Base-by-base conservation (phyloP, 2,329 filamentous ascomycete species). In the Cladosporium sp. region DNA sequence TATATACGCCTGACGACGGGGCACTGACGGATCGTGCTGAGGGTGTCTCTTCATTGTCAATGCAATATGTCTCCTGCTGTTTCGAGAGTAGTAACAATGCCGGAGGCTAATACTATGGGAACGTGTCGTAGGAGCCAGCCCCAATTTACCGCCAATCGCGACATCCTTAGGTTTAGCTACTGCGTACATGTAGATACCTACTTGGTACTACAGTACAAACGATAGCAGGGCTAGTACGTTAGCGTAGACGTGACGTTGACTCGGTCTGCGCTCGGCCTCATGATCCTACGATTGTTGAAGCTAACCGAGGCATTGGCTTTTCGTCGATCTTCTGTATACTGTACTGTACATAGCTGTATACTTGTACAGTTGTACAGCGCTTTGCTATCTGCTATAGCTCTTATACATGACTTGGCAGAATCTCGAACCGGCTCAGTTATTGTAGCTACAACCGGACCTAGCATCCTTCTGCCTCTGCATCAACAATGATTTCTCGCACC, bases 101-200 rank as follows among this genome's bases (percentile, higher is more conserved):
- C 26, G 26, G 18, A 21, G 7, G 28, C 10, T 16, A 10, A 46
- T 11, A 46, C 10, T 14, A 46, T 11, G 21, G 18, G 25, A 8
- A 30, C 23, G 23, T 46, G n/a, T 30, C 16, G 23, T 32, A 34
- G 54, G 23, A 10, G 23, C 30, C 25, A 3, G 36, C 39, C 34
- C 34, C 11, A 43, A 11, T 58, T 58, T 46, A 57, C 56, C 56
- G 56, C 56, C 56, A 58, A 58, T 58, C 13, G 56, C 56, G 25
- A 28, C 30, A 21, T 46, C 26, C 25, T 36, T 58, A 36, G 23
- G 56, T 46, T 58, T 7, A n/a, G 56, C 56, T 58, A 57, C 54
- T 57, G 54, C 32, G 23, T 23, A 32, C 32, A 28, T 54, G 25
- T 54, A 54, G 51, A 54, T 32, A 28, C n/a, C 21, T 39, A 46